Conservation (phyloP, 2,329 filamentous ascomycete genomes). For the Helotiales sp. region DNA sequence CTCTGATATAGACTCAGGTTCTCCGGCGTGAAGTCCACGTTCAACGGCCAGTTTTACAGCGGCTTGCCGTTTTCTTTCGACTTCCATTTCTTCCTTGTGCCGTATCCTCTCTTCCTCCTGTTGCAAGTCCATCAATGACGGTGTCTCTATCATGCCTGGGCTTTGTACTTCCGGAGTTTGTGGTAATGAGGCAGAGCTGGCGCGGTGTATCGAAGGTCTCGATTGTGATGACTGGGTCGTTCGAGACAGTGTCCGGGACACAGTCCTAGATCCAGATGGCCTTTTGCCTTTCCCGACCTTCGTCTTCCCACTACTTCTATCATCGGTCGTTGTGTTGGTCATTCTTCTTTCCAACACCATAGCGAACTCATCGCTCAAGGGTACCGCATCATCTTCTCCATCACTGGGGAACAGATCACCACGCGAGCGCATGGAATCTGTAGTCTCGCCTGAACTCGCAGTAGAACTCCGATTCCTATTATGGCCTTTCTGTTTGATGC, state of each 20-base stretch:
- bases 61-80: conserved; percentile 58
- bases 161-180: conserved; percentile 39
- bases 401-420: conserved; percentile 93
- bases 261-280: conserved; percentile 51
- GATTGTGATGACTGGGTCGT: conserved; percentile 43
- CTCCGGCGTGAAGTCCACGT: conserved; percentile 49
- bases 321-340: conserved; percentile 63
- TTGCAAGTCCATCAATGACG: conserved; percentile 57
- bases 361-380: conserved; percentile 89
- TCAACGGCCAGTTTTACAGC: conserved; percentile 57
- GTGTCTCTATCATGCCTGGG: conserved; percentile 47
- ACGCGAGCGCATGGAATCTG: conserved; percentile 83
- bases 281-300: conserved; percentile 64
- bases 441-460: conserved; percentile 78
- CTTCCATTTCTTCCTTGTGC: conserved; percentile 56
- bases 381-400: conserved; percentile 85
- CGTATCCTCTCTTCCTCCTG: conserved; percentile 55
- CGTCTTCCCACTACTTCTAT: conserved; percentile 71
- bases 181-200: conserved; percentile 42
- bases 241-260: conserved; percentile 62
- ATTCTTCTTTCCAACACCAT: conserved; percentile 76
- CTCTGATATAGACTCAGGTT: conserved; percentile 40
- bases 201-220: conserved; percentile 28
- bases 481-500: conserved; percentile 34
- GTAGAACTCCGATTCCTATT: conserved; percentile 76